Base-by-base conservation (phyloP, 495 filamentous ascomycete genomes). In the Penicillium mononematosum region DNA sequence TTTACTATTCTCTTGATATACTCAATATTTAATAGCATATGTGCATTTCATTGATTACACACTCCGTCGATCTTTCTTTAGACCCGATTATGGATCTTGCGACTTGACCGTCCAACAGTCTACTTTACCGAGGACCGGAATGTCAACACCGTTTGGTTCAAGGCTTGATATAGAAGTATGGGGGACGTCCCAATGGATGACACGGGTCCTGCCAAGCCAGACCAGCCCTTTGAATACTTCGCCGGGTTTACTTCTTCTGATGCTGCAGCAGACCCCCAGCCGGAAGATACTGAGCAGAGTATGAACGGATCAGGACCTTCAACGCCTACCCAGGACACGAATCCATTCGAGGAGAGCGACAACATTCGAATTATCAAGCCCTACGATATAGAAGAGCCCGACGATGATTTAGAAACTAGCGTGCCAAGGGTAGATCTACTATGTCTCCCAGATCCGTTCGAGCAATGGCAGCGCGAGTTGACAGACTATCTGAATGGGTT, bases 361-460 rank as follows among this genome's bases (percentile, higher is more conserved):
- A 24, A 57, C 12, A 41, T 53, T 1, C 47, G 67, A 32, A 58
- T 70, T 19, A 60, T 76, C 19, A 60, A 58, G n/a, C 76, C 76
- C 32, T 78, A 78, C 61, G 75, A 63, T 16, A 69, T 78, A 22
- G 76, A 79, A 51, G 76, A 79, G 50, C 76, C 76, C 1, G 73
- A 71, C 6, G 72, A 79, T 27, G 72, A 76, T 3, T 45, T 50
- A 0, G 53, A 51, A 11, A 44, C 55, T 25, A 41, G 38, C 43
- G 34, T 58, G 32, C 45, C 36, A 25, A 54, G 36, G 12, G 53
- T 50, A 22, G 42, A 46, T 16, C 29, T 59, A 56, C 62, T 31
- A 43, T 56, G 56, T 19, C 55, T 65, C 3, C 67, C 63, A 11
- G 63, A 62, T 49, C 42, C 17, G 43, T 60, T 65, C 12, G 67